A percentile compares a stretch with the other conserved stretches of the same genome.
Conservation (phyloP, 192 early-diverging fungal genomes). For the Cetraspora pellucida region DNA sequence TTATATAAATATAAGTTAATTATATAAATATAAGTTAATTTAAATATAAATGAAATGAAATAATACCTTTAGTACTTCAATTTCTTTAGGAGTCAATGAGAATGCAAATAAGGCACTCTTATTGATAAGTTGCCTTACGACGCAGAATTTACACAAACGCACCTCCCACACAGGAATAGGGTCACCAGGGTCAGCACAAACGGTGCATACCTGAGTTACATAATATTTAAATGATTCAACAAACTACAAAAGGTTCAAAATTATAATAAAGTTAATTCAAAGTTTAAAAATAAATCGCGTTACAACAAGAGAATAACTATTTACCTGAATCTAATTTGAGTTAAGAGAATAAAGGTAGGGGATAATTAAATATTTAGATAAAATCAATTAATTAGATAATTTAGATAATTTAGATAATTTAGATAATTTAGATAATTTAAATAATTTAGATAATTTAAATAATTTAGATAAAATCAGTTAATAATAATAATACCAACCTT, state of each 20-base stretch:
- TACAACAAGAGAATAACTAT: not conserved
- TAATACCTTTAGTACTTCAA: constrained; percentile 30
- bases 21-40: not conserved
- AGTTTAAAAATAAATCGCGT: not conserved
- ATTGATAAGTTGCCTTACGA: constrained; percentile 29
- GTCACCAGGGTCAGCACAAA: constrained; percentile 29
- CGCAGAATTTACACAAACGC: constrained; percentile 31
- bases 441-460: not conserved
- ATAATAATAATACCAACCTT: constrained; percentile 4
- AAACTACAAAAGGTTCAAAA: constrained; percentile 8
- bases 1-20: not conserved
- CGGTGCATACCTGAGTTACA: constrained; percentile 29
- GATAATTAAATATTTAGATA: too few relatives aligned
- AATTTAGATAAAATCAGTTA: not conserved
- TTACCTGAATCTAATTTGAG: constrained; percentile 30
- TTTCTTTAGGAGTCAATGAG: constrained; percentile 14
- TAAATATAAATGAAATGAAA: not conserved
- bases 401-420: too few relatives aligned
- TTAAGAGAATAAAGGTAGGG: too few relatives aligned
- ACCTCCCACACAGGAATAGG: constrained; percentile 36
- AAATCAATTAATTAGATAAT: too few relatives aligned
- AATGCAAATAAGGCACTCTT: constrained; percentile 32
- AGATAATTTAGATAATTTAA: too few relatives aligned
- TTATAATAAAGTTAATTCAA: not conserved
- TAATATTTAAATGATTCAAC: constrained; percentile 35